These are phyloP conservation scores for Tricholoma sp. DNA, from an alignment of 768 basidiomycete species.

Conservation along the genomic window DNA sequence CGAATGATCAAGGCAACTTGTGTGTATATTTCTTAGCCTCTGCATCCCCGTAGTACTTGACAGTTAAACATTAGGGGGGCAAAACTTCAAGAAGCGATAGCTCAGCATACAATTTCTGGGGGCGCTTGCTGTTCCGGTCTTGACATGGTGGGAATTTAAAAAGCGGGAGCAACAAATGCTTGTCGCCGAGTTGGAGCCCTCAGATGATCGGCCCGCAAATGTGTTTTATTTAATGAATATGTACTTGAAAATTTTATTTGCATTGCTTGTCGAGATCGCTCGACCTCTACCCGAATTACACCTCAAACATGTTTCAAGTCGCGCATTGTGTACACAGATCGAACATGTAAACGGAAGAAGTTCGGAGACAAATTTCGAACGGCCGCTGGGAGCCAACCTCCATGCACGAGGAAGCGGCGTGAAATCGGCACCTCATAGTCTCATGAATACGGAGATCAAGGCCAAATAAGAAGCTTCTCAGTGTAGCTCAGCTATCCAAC, in stretches of 20 bases:
- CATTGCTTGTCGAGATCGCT: not conserved
- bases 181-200: too few species aligned
- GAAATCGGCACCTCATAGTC: not conserved
- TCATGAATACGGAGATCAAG: not conserved
- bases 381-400: not conserved
- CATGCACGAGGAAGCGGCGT: not conserved
- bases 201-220: too few species aligned
- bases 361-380: not conserved
- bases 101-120: constrained; percentile 74
- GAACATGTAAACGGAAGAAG: not conserved
- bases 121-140: constrained; percentile 86
- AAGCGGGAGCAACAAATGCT: not conserved
- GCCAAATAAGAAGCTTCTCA: not conserved
- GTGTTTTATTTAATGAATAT: too few species aligned
- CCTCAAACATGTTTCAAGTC: not conserved
- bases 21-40: constrained; percentile 97
- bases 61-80: constrained; percentile 3
- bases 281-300: not conserved
- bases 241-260: too few species aligned
- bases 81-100: not conserved
- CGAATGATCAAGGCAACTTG: constrained; percentile 52
- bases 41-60: constrained; percentile 91
- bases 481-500: not conserved
- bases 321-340: not conserved
- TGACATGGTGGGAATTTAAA: constrained; percentile 47